These are phyloP conservation scores for Leccinum arenicola DNA, from an alignment of 768 basidiomycete species.

Conservation along the genomic window DNA sequence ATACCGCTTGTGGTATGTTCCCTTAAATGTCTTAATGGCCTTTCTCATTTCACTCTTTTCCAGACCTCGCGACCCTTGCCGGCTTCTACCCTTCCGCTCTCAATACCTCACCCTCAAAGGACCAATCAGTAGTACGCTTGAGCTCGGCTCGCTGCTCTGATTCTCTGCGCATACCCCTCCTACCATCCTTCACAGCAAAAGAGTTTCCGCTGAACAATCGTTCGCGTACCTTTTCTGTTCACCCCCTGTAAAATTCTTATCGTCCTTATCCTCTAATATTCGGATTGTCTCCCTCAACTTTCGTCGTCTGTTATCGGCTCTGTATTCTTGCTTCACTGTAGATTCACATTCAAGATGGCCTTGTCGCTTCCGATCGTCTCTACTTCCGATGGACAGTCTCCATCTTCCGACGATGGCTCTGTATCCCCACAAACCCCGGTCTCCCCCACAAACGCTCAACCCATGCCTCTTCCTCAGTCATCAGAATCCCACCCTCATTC, in stretches of 20 bases:
- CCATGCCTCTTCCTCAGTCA: conserved; percentile 34
- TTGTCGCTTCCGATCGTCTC: conserved; percentile 41
- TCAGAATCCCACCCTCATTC: conserved; percentile 28
- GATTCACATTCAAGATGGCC: conserved; percentile 24
- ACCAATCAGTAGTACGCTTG: conserved; percentile 56
- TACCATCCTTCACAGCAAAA: conserved; percentile 22
- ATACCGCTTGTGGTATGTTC: conserved; percentile 48
- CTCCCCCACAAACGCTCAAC: conserved; percentile 36
- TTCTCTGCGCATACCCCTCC: conserved; percentile 22
- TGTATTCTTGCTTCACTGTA: conserved; percentile 15
- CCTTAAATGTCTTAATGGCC: background rate
- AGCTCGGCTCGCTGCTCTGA: conserved; percentile 63
- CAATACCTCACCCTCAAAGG: conserved; percentile 33
- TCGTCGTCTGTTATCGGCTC: conserved; percentile 6
- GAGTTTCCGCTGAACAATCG: conserved; percentile 40
- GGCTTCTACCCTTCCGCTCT: conserved; percentile 62
- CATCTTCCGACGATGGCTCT: conserved; percentile 42
- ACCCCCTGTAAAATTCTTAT: conserved; percentile 26
- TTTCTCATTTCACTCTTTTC: background rate
- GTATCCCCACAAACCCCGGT: conserved; percentile 49
- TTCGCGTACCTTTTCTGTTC: conserved; percentile 42
- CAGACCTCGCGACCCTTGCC: conserved; percentile 95
- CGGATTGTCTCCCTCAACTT: background rate
- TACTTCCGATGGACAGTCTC: conserved; percentile 37
- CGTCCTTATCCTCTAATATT: conserved; percentile 16